Conservation (phyloP, 83 land plant species). For the Diphasiastrum complanatum region DNA sequence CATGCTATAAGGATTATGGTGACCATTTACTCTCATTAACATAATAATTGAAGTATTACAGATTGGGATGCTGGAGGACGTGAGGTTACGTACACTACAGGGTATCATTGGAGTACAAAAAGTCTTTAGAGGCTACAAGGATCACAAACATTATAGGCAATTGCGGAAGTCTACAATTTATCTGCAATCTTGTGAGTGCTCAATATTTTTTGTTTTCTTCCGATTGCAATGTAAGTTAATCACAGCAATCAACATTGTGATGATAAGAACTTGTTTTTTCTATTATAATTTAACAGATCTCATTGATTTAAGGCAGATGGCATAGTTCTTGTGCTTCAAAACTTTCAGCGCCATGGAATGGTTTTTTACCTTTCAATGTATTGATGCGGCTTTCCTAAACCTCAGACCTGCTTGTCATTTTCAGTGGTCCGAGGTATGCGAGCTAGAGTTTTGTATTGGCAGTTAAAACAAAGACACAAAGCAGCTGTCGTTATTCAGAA, state of each 20-base stretch:
- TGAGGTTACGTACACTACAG: constrained; percentile 43
- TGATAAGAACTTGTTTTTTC: not conserved
- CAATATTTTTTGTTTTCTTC: not conserved
- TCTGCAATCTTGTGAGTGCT: constrained; percentile 67
- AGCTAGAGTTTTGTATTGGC: not conserved
- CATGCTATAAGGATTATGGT: no score
- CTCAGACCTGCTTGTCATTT: not conserved
- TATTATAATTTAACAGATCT: no score
- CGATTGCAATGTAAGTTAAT: not conserved
- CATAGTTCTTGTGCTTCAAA: constrained; percentile 2
- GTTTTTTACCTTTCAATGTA: no score
- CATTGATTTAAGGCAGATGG: no score
- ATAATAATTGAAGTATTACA: constrained; percentile 24
- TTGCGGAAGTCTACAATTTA: constrained; percentile 41
- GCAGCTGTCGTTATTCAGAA: constrained; percentile 6
- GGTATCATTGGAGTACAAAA: constrained; percentile 63
- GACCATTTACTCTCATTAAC: not conserved
- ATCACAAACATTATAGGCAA: constrained; percentile 36
- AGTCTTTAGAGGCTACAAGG: constrained; percentile 53
- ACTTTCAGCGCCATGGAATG: no score
- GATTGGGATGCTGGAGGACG: constrained; percentile 70
- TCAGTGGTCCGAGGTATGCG: constrained; percentile 13
- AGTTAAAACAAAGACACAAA: no score
- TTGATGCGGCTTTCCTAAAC: no score
- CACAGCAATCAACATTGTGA: not conserved